A percentile compares a stretch with the other conserved stretches of the same genome.
Conservation (phyloP, 805 yeast species). For the Wilhelminamyces savonicus region DNA sequence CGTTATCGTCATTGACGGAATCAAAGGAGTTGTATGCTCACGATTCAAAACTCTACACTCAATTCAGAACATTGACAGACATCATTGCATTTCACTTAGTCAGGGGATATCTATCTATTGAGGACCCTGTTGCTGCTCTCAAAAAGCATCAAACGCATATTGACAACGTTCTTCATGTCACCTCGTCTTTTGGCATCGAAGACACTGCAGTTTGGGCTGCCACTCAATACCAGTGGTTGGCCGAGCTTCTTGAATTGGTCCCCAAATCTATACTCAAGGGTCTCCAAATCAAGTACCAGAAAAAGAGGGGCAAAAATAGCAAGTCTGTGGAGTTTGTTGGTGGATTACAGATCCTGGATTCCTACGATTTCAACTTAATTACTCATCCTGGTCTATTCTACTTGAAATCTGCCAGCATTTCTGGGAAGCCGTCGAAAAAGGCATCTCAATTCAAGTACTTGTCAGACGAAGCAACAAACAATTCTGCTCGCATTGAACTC, state of each 20-base stretch:
- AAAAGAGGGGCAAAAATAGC: conserved; percentile 6
- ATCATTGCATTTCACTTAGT: conserved; percentile 56
- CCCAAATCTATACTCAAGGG: conserved; percentile 34
- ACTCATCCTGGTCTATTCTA: conserved; percentile 25
- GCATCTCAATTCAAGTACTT: too few relatives aligned
- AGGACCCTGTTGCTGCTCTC: conserved; percentile 53
- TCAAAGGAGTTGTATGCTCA: conserved; percentile 13
- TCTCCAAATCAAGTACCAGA: conserved; percentile 7
- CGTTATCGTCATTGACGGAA: neutral
- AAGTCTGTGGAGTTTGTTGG: conserved; percentile 18
- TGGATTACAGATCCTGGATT: conserved; percentile 24
- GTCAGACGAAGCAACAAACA: too few relatives aligned
- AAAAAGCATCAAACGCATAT: conserved; percentile 62
- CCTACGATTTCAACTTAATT: conserved; percentile 13
- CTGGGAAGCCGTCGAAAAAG: too few relatives aligned
- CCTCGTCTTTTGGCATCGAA: too few relatives aligned
- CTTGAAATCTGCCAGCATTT: conserved; percentile 21
- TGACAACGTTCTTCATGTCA: conserved; percentile 36
- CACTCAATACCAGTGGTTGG: conserved; percentile 61
- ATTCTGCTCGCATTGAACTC: too few relatives aligned
- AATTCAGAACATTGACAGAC: conserved; percentile 49
- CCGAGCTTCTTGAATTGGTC: conserved; percentile 45
- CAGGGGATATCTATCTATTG: conserved; percentile 52
- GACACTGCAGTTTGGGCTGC: conserved; percentile 48
- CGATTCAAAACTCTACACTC: conserved; percentile 21